Evolutionary conservation across 2,329 filamentous ascomycete genomes (phyloP), one percentile per base, ranked within the genome.

Genomic region (Ceratocystis albifundus): DNA sequence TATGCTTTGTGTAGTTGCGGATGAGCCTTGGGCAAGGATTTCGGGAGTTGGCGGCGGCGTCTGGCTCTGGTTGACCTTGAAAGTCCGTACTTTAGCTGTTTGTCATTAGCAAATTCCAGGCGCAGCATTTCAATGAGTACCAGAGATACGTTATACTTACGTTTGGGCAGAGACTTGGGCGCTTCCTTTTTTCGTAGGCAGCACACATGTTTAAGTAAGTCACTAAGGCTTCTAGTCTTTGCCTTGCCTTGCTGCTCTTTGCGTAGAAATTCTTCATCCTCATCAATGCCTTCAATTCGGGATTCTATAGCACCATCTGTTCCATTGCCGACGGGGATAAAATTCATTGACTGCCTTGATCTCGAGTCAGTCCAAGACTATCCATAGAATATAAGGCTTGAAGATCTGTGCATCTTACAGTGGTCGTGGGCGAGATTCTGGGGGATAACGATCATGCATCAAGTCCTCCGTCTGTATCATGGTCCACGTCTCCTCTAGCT

Each of bases 381-480:
- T 25, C 10, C 46, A 61, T 50, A n/a, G 25, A 5, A 50, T 20
- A 2, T 22, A n/a, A 36, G 22, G 20, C 28, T 53, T 12, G 36
- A 41, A 41, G 36, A 28, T 15, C n/a, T 62, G 6, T 62, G 20
- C 36, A 41, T 64, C 67, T 64, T 62, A 68, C 67, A 61, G 64
- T 41, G 61, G 65, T n/a, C 64, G 67, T 17, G 67, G 67, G 22
- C 65, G 65, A 28, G 67, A 65, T 22, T 68, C 67, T 10, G 67
- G 67, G 6, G 67, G 67, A 30, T 68, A 68, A 15, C 67, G 64
- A 64, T 68, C 67, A 48, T 66, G 66, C 22, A 61, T 65, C 55
- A 68, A 57, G 50, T 68, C 67, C 22, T 68, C 64, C 17, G 67
- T 68, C 44, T 68, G 67, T 36, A 68, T 57, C 67, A 68, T 68